A percentile compares a stretch with the other conserved stretches of the same genome.
Evolutionary conservation across 768 basidiomycete genomes (phyloP).

Genomic region (Cystofilobasidium macerans): DNA sequence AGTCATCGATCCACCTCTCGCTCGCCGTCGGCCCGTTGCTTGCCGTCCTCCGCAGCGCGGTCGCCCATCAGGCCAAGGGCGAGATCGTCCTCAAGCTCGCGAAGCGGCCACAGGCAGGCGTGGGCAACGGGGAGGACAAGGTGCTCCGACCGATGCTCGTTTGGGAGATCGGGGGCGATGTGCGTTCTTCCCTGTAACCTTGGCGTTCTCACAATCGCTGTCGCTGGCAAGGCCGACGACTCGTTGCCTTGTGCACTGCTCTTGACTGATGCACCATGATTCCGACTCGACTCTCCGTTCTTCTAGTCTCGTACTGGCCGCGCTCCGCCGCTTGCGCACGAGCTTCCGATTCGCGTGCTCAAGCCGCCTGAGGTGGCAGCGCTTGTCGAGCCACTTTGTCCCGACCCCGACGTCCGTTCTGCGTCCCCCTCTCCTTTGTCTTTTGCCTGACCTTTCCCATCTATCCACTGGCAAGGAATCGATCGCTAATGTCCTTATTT

Average conservation of each 20-base stretch:
- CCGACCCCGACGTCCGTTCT: slow-evolving; percentile 60
- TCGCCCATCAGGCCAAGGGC: slow-evolving; percentile 44
- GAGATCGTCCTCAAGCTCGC: slow-evolving; percentile 73
- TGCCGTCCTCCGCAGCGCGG: slow-evolving; percentile 45
- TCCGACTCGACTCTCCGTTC: no score
- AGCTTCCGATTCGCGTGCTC: slow-evolving; percentile 72
- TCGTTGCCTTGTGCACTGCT: no score
- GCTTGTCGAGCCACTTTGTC: slow-evolving; percentile 70
- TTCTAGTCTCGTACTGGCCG: not conserved
- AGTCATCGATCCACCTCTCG: slow-evolving; percentile 68
- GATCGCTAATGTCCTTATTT: no score
- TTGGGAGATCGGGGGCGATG: slow-evolving; percentile 27
- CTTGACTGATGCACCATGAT: not conserved
- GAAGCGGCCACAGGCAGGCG: slow-evolving; percentile 44
- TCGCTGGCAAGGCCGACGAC: not conserved
- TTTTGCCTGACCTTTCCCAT: not conserved
- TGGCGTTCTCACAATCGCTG: no score
- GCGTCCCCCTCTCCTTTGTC: not conserved
- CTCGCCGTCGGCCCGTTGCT: slow-evolving; percentile 64
- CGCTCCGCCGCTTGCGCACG: slow-evolving; percentile 50
- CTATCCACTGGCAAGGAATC: not conserved
- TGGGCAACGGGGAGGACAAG: not conserved
- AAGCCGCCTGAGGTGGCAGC: slow-evolving; percentile 59
- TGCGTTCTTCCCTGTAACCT: not conserved
- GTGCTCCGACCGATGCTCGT: slow-evolving; percentile 16